Evolutionary conservation across 2,329 filamentous ascomycete species (phyloP), one percentile per base, ranked within the genome.

Genomic region (Zasmidium cellare): DNA sequence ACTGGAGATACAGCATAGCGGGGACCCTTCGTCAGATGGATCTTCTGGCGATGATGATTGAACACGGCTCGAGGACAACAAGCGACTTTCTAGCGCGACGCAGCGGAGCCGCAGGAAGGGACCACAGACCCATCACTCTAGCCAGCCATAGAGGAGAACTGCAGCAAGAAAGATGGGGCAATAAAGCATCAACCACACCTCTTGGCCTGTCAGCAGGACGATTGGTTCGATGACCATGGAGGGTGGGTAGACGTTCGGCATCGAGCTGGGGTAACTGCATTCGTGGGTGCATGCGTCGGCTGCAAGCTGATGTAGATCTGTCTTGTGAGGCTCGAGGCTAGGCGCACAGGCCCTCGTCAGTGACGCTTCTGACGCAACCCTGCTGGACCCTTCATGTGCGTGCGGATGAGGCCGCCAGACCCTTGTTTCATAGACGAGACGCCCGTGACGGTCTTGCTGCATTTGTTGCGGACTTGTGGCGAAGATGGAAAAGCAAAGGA

Each of bases 21-120:
- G 59, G 59, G 57, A 65, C 62, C 62, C 60, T 66, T 62, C 64
- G 64, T 66, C 64, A 66, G 49, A 60, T 44, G 49, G 60, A 58
- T 57, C 60, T 55, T 51, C 61, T 23, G 28, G 50, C 51, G 44
- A 57, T 55, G 56, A 61, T 63, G 61, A 51, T 49, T 48, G 47
- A 44, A 45, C 46, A 48, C 55, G 46, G 45, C 31, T 25, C 46
- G 38, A 53, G 38, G 18, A 19, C 46, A 24, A 47, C 45, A 54
- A 53, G 56, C 48, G 54, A 56, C 16, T 20, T 35, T 31, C 41
- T 55, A 53, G 56, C 48, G 55, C 47, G 31, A 38, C 45, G 52
- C n/a, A 24, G 38, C 35, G 46, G 52, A 54, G 56, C 56, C 56
- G 56, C 56, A 48, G 16, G 11, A 45, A 9, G 41, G 46, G 51